Evolutionary conservation across 2,329 filamentous ascomycete species (phyloP).

Genomic region (Sporothrix protearum): DNA sequence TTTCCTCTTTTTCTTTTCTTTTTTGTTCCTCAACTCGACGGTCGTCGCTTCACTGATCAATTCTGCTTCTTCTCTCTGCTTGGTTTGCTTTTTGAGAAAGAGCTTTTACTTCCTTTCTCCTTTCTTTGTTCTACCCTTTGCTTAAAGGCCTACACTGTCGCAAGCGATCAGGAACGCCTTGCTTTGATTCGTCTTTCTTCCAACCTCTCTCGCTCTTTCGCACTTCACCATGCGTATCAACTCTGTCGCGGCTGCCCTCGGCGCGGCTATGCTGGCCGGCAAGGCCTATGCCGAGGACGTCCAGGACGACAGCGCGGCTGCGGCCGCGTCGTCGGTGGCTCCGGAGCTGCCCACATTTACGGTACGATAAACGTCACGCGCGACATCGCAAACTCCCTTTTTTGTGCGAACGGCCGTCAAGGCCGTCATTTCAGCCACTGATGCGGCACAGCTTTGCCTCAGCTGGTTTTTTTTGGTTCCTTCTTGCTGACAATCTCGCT

Average conservation of each 20-base stretch:
- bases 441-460: background rate
- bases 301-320: slow-evolving; percentile 45
- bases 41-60: slow-evolving; percentile 22
- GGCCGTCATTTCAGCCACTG: slow-evolving; percentile 12
- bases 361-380: slow-evolving; percentile 55
- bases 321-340: slow-evolving; percentile 47
- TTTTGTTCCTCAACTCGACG: slow-evolving; percentile 22
- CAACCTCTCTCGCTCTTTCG: background rate
- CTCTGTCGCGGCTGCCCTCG: slow-evolving; percentile 70
- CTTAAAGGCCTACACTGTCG: slow-evolving; percentile 3
- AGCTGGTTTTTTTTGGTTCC: background rate
- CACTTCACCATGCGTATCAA: slow-evolving; percentile 72
- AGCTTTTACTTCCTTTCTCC: background rate
- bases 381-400: background rate
- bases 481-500: slow-evolving; percentile 13
- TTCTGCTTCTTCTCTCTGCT: background rate
- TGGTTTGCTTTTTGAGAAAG: background rate
- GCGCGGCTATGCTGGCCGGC: slow-evolving; percentile 69
- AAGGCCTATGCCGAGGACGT: slow-evolving; percentile 66
- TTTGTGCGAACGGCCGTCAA: background rate
- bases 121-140: background rate
- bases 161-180: slow-evolving; percentile 11
- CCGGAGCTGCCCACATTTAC: slow-evolving; percentile 79
- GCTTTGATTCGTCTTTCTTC: background rate
- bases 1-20: slow-evolving; percentile 18